Percentiles rank a stretch among this genome's conserved stretches.
Evolutionary conservation across 768 basidiomycete species (phyloP).

Genomic region (Panaeolus papilionaceus): DNA sequence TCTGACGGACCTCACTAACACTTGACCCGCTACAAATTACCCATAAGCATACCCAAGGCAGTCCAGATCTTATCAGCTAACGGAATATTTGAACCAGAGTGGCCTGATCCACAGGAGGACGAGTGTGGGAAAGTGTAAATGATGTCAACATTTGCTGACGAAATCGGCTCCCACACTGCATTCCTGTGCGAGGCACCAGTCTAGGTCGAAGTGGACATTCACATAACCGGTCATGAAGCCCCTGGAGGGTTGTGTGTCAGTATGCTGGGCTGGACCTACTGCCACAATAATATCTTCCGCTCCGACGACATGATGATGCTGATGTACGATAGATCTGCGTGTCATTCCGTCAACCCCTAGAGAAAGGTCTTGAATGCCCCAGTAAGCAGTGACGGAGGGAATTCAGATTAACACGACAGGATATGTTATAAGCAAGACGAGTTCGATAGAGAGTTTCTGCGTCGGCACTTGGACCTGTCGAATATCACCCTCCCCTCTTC

Average conservation of each 20-base stretch:
- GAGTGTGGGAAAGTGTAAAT: background rate
- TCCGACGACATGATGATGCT: constrained; percentile 4
- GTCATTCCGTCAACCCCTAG: background rate
- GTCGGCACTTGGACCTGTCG: constrained; percentile 5
- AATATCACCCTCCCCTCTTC: background rate
- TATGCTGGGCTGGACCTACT: constrained; percentile 13
- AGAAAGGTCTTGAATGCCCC: background rate
- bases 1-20: background rate
- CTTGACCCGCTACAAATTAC: background rate
- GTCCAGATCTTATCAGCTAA: background rate
- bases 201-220: background rate
- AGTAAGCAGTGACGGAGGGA: background rate
- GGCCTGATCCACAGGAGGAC: background rate
- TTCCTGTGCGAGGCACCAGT: constrained; percentile 1
- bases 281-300: background rate
- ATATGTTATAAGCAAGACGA: background rate
- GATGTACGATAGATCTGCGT: constrained; percentile 2
- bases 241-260: background rate
- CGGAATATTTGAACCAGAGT: background rate
- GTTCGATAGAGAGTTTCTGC: background rate
- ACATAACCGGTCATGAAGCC: background rate
- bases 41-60: background rate
- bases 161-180: background rate
- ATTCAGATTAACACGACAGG: background rate
- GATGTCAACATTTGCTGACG: background rate